Conservation (phyloP, 495 filamentous ascomycete species). For the Hypoxylon fuscum region DNA sequence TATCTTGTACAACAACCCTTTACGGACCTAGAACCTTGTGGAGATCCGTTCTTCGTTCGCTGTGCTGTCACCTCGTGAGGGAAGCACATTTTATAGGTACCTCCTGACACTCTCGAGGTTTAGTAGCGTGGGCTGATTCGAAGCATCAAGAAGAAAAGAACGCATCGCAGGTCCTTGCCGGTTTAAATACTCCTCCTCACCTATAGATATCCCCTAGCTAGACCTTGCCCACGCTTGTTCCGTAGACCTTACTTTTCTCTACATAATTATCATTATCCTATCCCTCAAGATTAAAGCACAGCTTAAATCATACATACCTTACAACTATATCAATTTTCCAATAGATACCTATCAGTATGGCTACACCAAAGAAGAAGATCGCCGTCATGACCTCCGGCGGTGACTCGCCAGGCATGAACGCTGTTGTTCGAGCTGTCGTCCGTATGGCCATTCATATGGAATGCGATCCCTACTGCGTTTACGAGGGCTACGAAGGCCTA, state of each 20-base stretch:
- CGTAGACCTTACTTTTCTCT: background rate
- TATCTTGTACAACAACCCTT: slow-evolving; percentile 14
- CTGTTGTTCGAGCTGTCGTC: slow-evolving; percentile 90
- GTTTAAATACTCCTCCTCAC: slow-evolving; percentile 11
- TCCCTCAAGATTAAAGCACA: background rate
- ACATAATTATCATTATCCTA: background rate
- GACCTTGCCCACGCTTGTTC: background rate
- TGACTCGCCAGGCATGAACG: slow-evolving; percentile 98
- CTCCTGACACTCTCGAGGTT: slow-evolving; percentile 15
- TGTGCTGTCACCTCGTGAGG: background rate
- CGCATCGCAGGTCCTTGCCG: slow-evolving; percentile 13
- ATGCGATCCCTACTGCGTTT: slow-evolving; percentile 89
- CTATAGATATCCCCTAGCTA: slow-evolving; percentile 6
- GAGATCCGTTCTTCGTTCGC: slow-evolving; percentile 8
- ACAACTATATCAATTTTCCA: background rate
- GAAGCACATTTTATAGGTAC: slow-evolving; percentile 10
- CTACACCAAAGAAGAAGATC: slow-evolving; percentile 74
- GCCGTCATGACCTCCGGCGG: slow-evolving; percentile 97
- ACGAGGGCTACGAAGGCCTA: slow-evolving; percentile 96
- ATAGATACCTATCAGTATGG: slow-evolving; percentile 43
- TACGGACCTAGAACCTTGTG: slow-evolving; percentile 5
- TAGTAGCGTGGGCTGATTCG: slow-evolving; percentile 27
- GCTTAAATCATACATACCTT: background rate
- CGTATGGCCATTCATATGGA: slow-evolving; percentile 87
- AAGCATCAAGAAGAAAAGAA: slow-evolving; percentile 21